phyloP scores from a whole-genome alignment of 108 stramenopile genomes.

The Stephanodiscus triporus region DNA sequence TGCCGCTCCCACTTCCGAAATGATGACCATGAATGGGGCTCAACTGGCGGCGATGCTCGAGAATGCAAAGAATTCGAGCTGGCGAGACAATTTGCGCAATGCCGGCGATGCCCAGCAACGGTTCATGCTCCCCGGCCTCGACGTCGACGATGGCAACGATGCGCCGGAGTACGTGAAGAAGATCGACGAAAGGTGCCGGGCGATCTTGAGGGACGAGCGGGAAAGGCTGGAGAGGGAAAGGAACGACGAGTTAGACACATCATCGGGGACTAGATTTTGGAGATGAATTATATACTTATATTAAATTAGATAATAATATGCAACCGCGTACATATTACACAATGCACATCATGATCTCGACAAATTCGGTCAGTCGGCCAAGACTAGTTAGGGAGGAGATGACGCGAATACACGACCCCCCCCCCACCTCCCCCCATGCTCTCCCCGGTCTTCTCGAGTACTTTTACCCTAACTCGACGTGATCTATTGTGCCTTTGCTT shows the following conservation, averaged over 20 bases:
- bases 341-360: no score
- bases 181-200: constrained; percentile 53
- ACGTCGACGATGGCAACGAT: constrained; percentile 11
- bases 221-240: constrained; percentile 39
- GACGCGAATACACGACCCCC: no score
- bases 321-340: no score
- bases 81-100: constrained; percentile 58
- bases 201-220: constrained; percentile 51
- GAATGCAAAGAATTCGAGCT: constrained; percentile 59
- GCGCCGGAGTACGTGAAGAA: constrained; percentile 48
- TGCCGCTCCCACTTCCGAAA: neutral
- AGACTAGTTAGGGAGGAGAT: no score
- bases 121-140: constrained; percentile 56
- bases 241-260: constrained; percentile 18
- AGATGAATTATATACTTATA: constrained; percentile 10
- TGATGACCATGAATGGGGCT: constrained; percentile 50
- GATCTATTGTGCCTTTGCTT: no score
- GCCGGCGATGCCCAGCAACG: constrained; percentile 55
- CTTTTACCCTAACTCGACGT: no score
- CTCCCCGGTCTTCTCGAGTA: no score
- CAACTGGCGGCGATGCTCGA: constrained; percentile 60
- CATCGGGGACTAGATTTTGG: constrained; percentile 30
- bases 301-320: no score
- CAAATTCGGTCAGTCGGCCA: no score
- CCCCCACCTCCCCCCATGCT: no score